A percentile compares a stretch with the other conserved stretches of the same genome.
Evolutionary conservation across 2,329 filamentous ascomycete genomes (phyloP).

Genomic region (Ophiosphaerella narmari): DNA sequence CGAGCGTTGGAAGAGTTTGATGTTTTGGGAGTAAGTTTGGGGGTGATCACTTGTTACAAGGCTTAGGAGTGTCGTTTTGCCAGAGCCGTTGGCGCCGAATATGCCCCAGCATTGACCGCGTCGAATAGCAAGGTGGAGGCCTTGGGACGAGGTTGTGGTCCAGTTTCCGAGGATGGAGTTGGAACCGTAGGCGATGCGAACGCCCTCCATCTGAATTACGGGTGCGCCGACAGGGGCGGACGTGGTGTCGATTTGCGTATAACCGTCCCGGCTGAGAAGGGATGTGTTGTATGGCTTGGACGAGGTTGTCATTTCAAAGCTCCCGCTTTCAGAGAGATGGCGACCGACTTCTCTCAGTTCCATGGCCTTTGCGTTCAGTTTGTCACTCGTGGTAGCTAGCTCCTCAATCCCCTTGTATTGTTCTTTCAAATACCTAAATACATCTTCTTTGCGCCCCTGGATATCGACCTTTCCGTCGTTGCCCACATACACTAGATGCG

Average conservation of each 20-base stretch:
- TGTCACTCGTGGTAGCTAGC: constrained; percentile 5
- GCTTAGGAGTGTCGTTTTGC: constrained; percentile 92
- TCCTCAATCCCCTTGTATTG: constrained; percentile 31
- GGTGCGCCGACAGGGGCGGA: constrained; percentile 61
- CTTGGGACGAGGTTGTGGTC: constrained; percentile 63
- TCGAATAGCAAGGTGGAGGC: constrained; percentile 81
- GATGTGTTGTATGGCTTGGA: not conserved
- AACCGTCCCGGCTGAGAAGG: constrained; percentile 38
- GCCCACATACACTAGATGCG: constrained; percentile 75
- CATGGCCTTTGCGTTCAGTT: constrained; percentile 22
- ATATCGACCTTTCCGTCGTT: constrained; percentile 67
- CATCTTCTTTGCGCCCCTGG: constrained; percentile 67
- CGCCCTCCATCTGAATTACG: constrained; percentile 85
- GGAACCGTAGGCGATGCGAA: constrained; percentile 77
- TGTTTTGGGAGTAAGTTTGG: constrained; percentile 86
- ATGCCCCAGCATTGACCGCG: constrained; percentile 88
- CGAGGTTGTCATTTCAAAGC: constrained; percentile 24
- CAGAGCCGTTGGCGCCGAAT: constrained; percentile 91
- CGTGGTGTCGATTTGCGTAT: constrained; percentile 26
- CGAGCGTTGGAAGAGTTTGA: constrained; percentile 82
- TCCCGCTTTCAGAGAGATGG: constrained; percentile 33
- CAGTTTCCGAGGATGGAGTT: constrained; percentile 82
- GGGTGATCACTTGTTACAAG: constrained; percentile 95
- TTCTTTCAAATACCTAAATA: constrained; percentile 56
- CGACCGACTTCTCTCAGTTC: constrained; percentile 35